Percentiles rank a stretch among this genome's conserved stretches.
These are phyloP conservation scores for Colletotrichum theobromicola DNA, from an alignment of 2,329 filamentous ascomycete species.

Conservation along the genomic window DNA sequence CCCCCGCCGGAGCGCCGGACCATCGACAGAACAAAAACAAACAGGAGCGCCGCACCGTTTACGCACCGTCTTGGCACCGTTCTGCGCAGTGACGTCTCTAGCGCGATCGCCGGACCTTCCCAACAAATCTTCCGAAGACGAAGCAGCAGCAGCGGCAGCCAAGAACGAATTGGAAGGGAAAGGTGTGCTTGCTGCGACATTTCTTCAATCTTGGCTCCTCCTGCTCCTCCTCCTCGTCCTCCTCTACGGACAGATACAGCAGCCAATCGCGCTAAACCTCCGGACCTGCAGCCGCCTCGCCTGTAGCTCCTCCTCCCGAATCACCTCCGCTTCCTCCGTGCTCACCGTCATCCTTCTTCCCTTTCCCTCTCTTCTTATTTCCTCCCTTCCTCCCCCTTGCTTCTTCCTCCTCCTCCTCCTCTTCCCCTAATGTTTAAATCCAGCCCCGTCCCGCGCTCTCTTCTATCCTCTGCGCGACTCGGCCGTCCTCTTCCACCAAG, in stretches of 20 bases:
- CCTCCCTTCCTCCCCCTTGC: neutral
- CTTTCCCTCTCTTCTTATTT: neutral
- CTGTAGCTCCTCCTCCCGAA: neutral
- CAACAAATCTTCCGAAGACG: conserved; percentile 14
- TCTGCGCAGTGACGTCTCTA: conserved; percentile 7
- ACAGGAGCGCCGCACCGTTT: neutral
- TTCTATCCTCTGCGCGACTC: neutral
- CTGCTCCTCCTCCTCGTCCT: neutral
- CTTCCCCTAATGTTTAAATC: conserved; percentile 12
- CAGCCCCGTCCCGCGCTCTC: neutral
- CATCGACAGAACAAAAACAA: neutral
- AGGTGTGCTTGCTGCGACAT: neutral
- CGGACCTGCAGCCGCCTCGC: conserved; percentile 1
- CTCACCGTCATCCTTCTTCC: neutral
- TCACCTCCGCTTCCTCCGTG: neutral
- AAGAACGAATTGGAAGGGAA: neutral
- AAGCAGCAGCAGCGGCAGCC: neutral
- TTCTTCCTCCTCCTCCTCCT: neutral
- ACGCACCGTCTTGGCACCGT: neutral
- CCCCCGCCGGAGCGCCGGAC: conserved; percentile 4
- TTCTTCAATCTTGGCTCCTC: conserved; percentile 9
- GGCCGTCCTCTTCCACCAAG: neutral
- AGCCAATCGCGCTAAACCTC: neutral
- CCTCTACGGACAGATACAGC: neutral
- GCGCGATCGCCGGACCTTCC: conserved; percentile 17